These are phyloP conservation scores for Rhipidocladum racemiflorum DNA, from an alignment of 176 grass and related monocot species.

Conservation along the genomic window DNA sequence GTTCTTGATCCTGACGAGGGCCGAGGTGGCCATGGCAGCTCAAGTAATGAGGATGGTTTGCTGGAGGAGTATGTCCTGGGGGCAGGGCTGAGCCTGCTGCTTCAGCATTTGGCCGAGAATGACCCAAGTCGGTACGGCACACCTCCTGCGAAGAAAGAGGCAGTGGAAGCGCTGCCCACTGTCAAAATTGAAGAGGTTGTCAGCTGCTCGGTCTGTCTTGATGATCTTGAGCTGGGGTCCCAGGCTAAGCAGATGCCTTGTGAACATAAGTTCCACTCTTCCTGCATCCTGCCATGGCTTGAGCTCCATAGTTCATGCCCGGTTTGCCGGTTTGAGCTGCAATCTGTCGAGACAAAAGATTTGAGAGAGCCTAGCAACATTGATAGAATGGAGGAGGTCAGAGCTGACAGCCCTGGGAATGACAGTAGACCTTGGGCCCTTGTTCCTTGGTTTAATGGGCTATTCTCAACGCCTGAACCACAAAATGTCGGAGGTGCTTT, in stretches of 20 bases:
- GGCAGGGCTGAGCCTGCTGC: slow-evolving; percentile 68
- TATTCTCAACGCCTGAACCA: slow-evolving; percentile 53
- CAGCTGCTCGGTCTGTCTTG: slow-evolving; percentile 85
- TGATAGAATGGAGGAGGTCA: slow-evolving; percentile 37
- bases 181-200: slow-evolving; percentile 66
- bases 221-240: slow-evolving; percentile 78
- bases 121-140: slow-evolving; percentile 69
- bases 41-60: slow-evolving; percentile 39
- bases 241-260: slow-evolving; percentile 88
- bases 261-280: slow-evolving; percentile 82
- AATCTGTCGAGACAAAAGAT: slow-evolving; percentile 62
- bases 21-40: slow-evolving; percentile 30
- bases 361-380: slow-evolving; percentile 50
- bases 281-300: slow-evolving; percentile 92
- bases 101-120: slow-evolving; percentile 89
- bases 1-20: slow-evolving; percentile 47
- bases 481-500: slow-evolving; percentile 31
- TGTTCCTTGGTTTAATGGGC: slow-evolving; percentile 72
- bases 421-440: slow-evolving; percentile 49
- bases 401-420: slow-evolving; percentile 26
- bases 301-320: slow-evolving; percentile 94
- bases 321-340: slow-evolving; percentile 83
- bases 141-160: slow-evolving; percentile 86
- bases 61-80: slow-evolving; percentile 83
- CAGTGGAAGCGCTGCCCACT: slow-evolving; percentile 61